phyloP scores from a whole-genome alignment of 2,329 filamentous ascomycete genomes.

The Aulographum hederae region DNA sequence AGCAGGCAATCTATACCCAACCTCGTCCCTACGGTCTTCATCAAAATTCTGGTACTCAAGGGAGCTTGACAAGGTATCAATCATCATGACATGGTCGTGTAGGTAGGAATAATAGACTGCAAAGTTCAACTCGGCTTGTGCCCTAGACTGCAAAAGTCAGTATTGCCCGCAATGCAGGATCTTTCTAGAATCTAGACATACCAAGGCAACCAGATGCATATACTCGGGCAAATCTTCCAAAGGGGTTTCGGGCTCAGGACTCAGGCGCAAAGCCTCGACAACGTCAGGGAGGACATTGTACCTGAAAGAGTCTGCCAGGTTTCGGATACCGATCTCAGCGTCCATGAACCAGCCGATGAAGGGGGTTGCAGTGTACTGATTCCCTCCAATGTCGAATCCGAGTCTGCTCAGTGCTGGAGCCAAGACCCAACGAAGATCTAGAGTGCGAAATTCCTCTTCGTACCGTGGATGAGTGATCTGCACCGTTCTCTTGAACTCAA shows the following conservation, averaged over 20 bases:
- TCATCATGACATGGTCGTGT: no score
- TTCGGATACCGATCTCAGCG: conserved; percentile 13
- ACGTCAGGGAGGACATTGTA: conserved; percentile 12
- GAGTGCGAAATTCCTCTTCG: conserved; percentile 8
- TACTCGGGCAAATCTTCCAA: conserved; percentile 11
- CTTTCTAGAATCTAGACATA: background rate
- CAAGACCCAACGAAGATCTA: conserved; percentile 12
- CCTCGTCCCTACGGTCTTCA: no score
- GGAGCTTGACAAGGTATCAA: no score
- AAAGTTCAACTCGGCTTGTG: no score
- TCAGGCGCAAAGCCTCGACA: conserved; percentile 7
- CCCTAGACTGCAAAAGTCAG: no score
- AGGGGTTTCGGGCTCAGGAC: conserved; percentile 1
- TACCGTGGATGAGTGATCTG: conserved; percentile 10
- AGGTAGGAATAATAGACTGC: no score
- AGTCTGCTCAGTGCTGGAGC: conserved; percentile 11
- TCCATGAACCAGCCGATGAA: conserved; percentile 16
- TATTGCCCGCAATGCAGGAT: no score
- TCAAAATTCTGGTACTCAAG: no score
- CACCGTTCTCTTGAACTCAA: conserved; percentile 7
- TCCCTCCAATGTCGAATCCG: conserved; percentile 13
- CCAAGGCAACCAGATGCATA: conserved; percentile 7
- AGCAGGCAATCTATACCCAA: no score
- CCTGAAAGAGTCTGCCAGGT: conserved; percentile 11
- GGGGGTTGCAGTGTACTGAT: conserved; percentile 11